Percentiles rank a stretch among this genome's conserved stretches.
Evolutionary conservation across 805 yeast genomes (phyloP).

Genomic region (Candida parachauliodes): DNA sequence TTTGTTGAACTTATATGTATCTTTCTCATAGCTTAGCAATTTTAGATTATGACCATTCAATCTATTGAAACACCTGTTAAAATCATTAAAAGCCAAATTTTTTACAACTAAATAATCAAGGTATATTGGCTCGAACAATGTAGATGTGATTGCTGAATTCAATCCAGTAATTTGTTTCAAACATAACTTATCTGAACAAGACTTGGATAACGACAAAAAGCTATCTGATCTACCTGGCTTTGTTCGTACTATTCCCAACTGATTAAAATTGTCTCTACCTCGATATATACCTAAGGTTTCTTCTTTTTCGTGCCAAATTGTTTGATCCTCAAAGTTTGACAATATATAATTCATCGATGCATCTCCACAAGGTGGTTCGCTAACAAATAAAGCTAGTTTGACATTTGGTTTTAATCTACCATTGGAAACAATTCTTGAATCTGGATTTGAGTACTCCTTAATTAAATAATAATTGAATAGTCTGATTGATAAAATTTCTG

Average conservation of each 20-base stretch:
- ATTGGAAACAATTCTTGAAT: slow-evolving; percentile 15
- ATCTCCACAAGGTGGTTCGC: slow-evolving; percentile 91
- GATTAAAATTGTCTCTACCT: slow-evolving; percentile 60
- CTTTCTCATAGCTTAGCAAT: slow-evolving; percentile 19
- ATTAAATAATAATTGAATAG: slow-evolving; percentile 62
- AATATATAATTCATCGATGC: slow-evolving; percentile 54
- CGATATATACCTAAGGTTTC: slow-evolving; percentile 26
- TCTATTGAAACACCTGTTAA: slow-evolving; percentile 42
- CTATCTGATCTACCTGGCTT: slow-evolving; percentile 92
- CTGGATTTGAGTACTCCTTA: slow-evolving; percentile 36
- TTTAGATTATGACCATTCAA: slow-evolving; percentile 15
- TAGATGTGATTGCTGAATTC: slow-evolving; percentile 43
- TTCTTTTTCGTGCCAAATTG: slow-evolving; percentile 18
- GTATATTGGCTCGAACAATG: slow-evolving; percentile 29
- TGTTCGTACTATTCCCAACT: slow-evolving; percentile 71
- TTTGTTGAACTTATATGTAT: slow-evolving; percentile 24
- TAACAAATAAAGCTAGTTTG: slow-evolving; percentile 56
- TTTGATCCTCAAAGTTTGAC: slow-evolving; percentile 12
- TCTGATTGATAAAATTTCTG: slow-evolving; percentile 75
- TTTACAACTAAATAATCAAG: slow-evolving; percentile 53
- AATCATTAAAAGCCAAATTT: slow-evolving; percentile 18
- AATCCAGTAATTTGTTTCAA: slow-evolving; percentile 58
- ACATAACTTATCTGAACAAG: slow-evolving; percentile 84
- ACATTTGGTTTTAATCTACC: slow-evolving; percentile 34
- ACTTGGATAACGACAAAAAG: slow-evolving; percentile 65